phyloP scores from a whole-genome alignment of 2,329 filamentous ascomycete genomes.

The Aspergillus pseudoterreus region DNA sequence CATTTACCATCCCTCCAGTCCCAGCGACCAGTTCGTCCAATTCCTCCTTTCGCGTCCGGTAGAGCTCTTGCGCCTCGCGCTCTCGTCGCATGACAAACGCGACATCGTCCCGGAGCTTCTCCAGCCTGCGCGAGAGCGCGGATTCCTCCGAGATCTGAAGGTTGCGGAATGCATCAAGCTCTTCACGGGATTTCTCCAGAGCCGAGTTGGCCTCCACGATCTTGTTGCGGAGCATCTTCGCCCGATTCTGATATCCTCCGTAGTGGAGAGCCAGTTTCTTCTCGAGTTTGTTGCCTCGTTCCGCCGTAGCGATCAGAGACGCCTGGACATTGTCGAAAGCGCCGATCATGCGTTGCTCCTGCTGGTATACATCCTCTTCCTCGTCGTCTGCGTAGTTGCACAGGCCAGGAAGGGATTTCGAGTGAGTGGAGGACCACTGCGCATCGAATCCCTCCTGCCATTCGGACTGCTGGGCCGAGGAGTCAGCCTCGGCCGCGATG shows the following conservation, averaged over 20 bases:
- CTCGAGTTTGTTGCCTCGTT: conserved; percentile 80
- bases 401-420: conserved; percentile 64
- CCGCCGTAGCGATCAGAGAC: conserved; percentile 68
- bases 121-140: conserved; percentile 68
- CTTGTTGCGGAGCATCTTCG: conserved; percentile 75
- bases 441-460: conserved; percentile 48
- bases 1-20: conserved; percentile 32
- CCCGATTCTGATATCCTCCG: conserved; percentile 84
- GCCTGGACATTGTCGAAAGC: conserved; percentile 76
- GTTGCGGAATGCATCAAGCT: conserved; percentile 70
- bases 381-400: conserved; percentile 77
- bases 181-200: conserved; percentile 67
- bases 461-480: conserved; percentile 47
- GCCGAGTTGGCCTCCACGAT: conserved; percentile 70
- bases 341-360: conserved; percentile 59
- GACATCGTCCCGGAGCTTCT: conserved; percentile 76
- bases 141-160: conserved; percentile 77
- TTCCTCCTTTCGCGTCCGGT: conserved; percentile 73
- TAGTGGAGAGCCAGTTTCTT: conserved; percentile 87
- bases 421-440: conserved; percentile 51
- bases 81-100: conserved; percentile 75
- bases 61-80: conserved; percentile 85
- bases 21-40: conserved; percentile 55
- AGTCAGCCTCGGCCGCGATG: conserved; percentile 65
- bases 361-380: conserved; percentile 60